A percentile compares a stretch with the other conserved stretches of the same genome.
Evolutionary conservation across 1,284 basidiomycete genomes (phyloP).

Genomic region (Trichosporon sp.): DNA sequence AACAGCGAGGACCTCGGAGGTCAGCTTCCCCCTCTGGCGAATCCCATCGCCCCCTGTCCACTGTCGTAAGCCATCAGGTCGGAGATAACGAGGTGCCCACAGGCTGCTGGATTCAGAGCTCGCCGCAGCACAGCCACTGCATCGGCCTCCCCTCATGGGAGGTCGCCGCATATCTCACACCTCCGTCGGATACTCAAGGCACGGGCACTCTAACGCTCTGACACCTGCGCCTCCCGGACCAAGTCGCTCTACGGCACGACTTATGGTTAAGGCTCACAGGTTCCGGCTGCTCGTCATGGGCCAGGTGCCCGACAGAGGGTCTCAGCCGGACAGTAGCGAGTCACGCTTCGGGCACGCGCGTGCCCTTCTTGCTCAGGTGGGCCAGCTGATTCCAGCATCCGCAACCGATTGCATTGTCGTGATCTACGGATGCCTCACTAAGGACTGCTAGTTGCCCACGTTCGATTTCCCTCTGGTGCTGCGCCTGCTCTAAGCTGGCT

Average conservation of each 20-base stretch:
- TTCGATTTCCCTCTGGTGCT: neutral
- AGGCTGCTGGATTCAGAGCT: too few species aligned
- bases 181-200: neutral
- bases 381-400: neutral
- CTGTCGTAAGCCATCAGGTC: neutral
- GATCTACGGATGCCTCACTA: neutral
- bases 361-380: neutral
- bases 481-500: slow-evolving; percentile 21
- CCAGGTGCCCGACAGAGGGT: too few species aligned
- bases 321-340: neutral
- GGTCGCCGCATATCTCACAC: too few species aligned
- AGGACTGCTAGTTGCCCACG: neutral
- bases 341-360: neutral
- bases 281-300: neutral
- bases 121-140: too few species aligned
- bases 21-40: neutral
- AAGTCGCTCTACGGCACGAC: neutral
- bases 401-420: neutral
- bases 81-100: too few species aligned
- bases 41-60: neutral
- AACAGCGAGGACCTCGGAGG: neutral
- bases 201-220: neutral
- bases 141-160: neutral
- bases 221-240: neutral
- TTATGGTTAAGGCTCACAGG: neutral